phyloP scores from a whole-genome alignment of 306 rosid genomes.

The Comarum palustre region DNA sequence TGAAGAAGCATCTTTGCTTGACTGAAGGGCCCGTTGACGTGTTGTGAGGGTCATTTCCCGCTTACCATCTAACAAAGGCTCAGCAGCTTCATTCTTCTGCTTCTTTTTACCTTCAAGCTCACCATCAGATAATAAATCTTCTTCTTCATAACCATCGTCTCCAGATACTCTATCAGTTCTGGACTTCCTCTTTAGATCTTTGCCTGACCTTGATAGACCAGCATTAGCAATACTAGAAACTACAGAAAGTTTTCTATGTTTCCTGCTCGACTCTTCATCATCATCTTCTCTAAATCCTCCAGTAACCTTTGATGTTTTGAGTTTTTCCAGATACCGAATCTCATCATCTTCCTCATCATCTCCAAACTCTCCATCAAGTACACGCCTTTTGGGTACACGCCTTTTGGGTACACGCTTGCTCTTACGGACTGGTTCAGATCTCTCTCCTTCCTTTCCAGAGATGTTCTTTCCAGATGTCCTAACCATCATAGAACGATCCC shows the following conservation, averaged over 20 bases:
- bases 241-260: constrained; percentile 71
- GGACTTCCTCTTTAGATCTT: constrained; percentile 42
- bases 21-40: constrained; percentile 86
- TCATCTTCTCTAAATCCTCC: constrained; percentile 58
- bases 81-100: constrained; percentile 76
- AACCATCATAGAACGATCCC: constrained; percentile 58
- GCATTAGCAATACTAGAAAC: constrained; percentile 62
- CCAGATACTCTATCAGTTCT: constrained; percentile 34
- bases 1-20: constrained; percentile 76
- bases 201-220: constrained; percentile 36
- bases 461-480: constrained; percentile 49
- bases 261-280: constrained; percentile 73
- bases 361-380: constrained; percentile 62
- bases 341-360: constrained; percentile 76
- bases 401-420: constrained; percentile 77
- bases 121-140: constrained; percentile 68
- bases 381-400: constrained; percentile 75
- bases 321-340: constrained; percentile 87
- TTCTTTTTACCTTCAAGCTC: constrained; percentile 64
- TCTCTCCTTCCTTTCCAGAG: constrained; percentile 51
- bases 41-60: constrained; percentile 77
- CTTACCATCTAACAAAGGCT: constrained; percentile 61
- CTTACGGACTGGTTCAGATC: constrained; percentile 67
- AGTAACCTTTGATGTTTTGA: constrained; percentile 64
- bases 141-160: constrained; percentile 55